Percentiles rank a stretch among this genome's conserved stretches.
Evolutionary conservation across 768 basidiomycete genomes (phyloP).

Genomic region (Russula brevipes): DNA sequence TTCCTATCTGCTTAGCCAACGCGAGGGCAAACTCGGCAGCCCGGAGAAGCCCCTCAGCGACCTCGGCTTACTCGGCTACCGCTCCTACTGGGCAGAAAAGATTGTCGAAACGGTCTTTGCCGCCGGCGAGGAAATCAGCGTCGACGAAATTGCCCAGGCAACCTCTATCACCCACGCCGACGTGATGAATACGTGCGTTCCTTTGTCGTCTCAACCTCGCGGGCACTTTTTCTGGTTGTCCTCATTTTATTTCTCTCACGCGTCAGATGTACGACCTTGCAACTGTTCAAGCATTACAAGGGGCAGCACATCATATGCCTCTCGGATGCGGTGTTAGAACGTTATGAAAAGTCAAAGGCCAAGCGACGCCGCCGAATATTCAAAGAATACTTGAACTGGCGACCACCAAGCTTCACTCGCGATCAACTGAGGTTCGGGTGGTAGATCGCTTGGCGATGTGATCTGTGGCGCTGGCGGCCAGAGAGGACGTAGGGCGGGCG

Average conservation of each 20-base stretch:
- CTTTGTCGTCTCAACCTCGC: not conserved
- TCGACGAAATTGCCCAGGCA: conserved; percentile 96
- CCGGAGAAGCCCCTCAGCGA: conserved; percentile 98
- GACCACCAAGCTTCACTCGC: conserved; percentile 88
- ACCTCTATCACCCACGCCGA: conserved; percentile 94
- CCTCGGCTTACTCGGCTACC: conserved; percentile 85
- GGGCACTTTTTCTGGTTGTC: not conserved
- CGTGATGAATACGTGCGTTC: conserved; percentile 94
- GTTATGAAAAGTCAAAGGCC: conserved; percentile 75
- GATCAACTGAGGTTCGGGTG: conserved; percentile 78
- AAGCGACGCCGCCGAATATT: conserved; percentile 79
- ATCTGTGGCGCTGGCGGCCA: conserved; percentile 24
- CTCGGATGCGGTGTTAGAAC: conserved; percentile 85
- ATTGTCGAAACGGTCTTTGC: conserved; percentile 86
- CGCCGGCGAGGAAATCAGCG: conserved; percentile 67
- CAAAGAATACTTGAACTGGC: conserved; percentile 81
- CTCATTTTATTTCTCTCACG: not conserved
- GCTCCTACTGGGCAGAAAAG: conserved; percentile 96
- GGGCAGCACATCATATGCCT: conserved; percentile 91
- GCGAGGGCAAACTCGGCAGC: conserved; percentile 90
- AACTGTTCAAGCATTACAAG: conserved; percentile 94
- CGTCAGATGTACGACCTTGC: conserved; percentile 82
- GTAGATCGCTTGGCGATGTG: conserved; percentile 26
- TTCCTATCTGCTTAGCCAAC: conserved; percentile 95
- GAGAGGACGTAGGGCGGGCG: not conserved